These are phyloP conservation scores for Calonectria leucothoes DNA, from an alignment of 2,329 filamentous ascomycete genomes.

Conservation along the genomic window DNA sequence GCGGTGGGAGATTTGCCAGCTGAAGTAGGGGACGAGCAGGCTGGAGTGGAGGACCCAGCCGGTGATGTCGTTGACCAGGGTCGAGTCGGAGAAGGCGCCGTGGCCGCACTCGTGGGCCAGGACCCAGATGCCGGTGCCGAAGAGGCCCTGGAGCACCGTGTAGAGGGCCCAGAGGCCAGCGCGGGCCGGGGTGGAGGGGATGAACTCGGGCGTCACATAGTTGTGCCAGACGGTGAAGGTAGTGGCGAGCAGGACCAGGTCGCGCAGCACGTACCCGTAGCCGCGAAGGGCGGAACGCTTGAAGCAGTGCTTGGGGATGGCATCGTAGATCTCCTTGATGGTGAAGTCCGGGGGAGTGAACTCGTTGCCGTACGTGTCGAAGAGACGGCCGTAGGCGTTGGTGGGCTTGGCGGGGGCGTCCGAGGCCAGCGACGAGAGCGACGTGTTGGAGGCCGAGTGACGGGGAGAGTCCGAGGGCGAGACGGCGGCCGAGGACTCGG, in stretches of 20 bases:
- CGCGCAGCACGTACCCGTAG: conserved; percentile 85
- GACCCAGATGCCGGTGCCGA: conserved; percentile 95
- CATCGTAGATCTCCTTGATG: conserved; percentile 96
- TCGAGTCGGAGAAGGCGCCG: conserved; percentile 95
- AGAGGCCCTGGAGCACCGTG: conserved; percentile 89
- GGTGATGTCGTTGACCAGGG: conserved; percentile 88
- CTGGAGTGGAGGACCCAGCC: conserved; percentile 92
- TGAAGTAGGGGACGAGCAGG: conserved; percentile 96
- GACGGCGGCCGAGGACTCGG: conserved; percentile 67
- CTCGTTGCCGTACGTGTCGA: conserved; percentile 94
- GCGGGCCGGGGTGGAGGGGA: conserved; percentile 77
- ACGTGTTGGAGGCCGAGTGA: conserved; percentile 83
- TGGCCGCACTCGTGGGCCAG: conserved; percentile 98
- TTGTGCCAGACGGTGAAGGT: conserved; percentile 92
- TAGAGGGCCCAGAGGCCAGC: conserved; percentile 72
- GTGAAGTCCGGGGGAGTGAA: conserved; percentile 96
- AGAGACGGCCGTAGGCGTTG: conserved; percentile 70
- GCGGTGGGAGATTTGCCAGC: conserved; percentile 98
- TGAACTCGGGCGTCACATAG: conserved; percentile 85
- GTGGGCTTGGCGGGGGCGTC: conserved; percentile 56
- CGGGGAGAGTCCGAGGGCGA: conserved; percentile 71
- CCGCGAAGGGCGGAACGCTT: conserved; percentile 83
- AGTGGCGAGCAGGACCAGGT: conserved; percentile 76
- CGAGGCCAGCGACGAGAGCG: conserved; percentile 88
- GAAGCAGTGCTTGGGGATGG: conserved; percentile 98